Base-by-base conservation (phyloP, 2,329 filamentous ascomycete species). In the Davidsoniella virescens region DNA sequence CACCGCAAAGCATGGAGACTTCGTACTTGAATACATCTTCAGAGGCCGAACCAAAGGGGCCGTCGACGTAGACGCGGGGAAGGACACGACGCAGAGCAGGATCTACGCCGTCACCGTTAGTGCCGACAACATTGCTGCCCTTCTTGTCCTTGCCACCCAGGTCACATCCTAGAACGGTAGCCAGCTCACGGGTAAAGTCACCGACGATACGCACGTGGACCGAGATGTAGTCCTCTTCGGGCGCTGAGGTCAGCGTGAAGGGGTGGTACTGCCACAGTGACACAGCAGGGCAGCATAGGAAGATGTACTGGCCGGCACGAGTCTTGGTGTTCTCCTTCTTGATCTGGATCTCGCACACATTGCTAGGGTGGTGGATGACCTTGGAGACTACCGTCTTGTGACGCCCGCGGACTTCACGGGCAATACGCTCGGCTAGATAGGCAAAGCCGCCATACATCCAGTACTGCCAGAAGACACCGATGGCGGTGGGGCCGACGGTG, bases 11-110 rank as follows among this genome's bases (percentile, higher is more conserved):
- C 23, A 88, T 70, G 5, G 84, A 76, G 38, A 86, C 73, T 65
- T 90, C 84, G 63, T 87, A 88, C 65, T 88, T 92, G 72, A 92
- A 92, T 43, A 93, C 85, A 58, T 92, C 85, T 61, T 92, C 84
- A 0, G 86, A 90, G 1, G 84, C 84, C 16, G 82, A 87, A 25
- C 86, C 86, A 59, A 92, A 93, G 2, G 86, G 86, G 0, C 86
- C 86, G 57, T 92, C 85, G 52, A 92, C 72, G 63, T 88, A 92
- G 44, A 92, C 78, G 18, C 84, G 76, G 5, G 86, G 86, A 0
- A 92, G 71, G 10, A 90, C 76, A 17, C 82, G 75, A 43, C 79
- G 78, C 17, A 90, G 75, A 1, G 75, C 77, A 6, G 83, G 80
- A 57, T 87, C 82, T 17, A 83, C 76, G 54, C 71, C 72, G 49